Base-by-base conservation (phyloP, 2,329 filamentous ascomycete species). In the Annulohypoxylon truncatum region DNA sequence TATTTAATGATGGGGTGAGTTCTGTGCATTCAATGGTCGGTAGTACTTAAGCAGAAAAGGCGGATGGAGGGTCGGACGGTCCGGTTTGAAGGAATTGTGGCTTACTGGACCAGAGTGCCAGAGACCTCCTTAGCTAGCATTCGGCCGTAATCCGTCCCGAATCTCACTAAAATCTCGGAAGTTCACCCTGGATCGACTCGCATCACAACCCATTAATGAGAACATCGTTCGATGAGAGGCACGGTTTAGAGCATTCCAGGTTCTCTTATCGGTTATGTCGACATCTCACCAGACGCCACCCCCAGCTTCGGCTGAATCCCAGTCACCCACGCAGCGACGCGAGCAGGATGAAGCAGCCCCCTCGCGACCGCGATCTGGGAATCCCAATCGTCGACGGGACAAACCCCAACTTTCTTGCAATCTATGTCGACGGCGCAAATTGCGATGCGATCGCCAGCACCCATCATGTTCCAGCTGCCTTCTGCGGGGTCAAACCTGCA, bases 371-470 rank as follows among this genome's bases (percentile, higher is more conserved):
- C 52, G 52, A 20, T 24, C 38, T 26, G 24, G 12, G 10, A 55
- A 55, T 12, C 52, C 52, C 9, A 55, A 55, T 44, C 52, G 52
- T 20, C 52, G 35, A 7, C 35, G 52, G 26, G 52, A 55, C 12
- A 55, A 55, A 22, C 52, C 52, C 12, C 52, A 55, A 20, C 52
- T 55, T 20, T 55, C 52, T 28, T 55, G 52, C 9, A 55, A 55
- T 44, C 26, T 55, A 13, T 55, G 52, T 44, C 52, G 52, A 22
- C 52, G 52, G 10, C 52, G 52, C 35, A 55, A 55, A 15, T 44
- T 55, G n/a, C 52, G 52, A 55, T 55, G 52, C 15, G 52, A 55
- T 55, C 52, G 52, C 38, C 52, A 55, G 28, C 52, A 55, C 15
- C 52, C 52, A n/a, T 42, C 52, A 29, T 55, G 52, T 28, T 55